phyloP scores from a whole-genome alignment of 2,329 filamentous ascomycete genomes.

The Pyricularia pennisetigena region DNA sequence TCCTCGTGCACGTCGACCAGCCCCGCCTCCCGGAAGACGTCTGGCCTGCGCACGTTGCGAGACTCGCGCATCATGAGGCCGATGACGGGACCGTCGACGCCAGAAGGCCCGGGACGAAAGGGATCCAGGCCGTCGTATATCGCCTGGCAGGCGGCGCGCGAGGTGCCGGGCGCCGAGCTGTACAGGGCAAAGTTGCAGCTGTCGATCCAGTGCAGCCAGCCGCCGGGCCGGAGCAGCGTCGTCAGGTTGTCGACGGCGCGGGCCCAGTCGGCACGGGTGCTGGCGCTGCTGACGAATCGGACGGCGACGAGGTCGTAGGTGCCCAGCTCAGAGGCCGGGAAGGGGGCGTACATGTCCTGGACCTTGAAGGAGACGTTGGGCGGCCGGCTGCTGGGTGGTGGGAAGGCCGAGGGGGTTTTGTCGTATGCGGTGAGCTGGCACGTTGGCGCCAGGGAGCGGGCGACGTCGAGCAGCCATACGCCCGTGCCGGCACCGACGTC shows the following conservation, averaged over 20 bases:
- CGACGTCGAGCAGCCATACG: constrained; percentile 12
- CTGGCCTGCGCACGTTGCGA: constrained; percentile 2
- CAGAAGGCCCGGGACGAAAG: constrained; percentile 1
- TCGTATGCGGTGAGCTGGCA: constrained; percentile 15
- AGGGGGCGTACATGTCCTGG: constrained; percentile 14
- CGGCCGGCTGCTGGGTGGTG: constrained; percentile 7
- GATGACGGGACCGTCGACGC: constrained; percentile 3
- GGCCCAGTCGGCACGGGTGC: constrained; percentile 10
- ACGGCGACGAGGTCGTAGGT: constrained; percentile 17
- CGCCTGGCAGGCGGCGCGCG: constrained; percentile 7
- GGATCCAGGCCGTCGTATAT: constrained; percentile 7
- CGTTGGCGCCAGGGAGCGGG: constrained; percentile 8
- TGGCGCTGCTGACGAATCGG: constrained; percentile 15
- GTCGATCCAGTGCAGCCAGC: constrained; percentile 12
- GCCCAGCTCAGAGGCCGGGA: constrained; percentile 11
- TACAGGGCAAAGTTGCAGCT: constrained; percentile 9
- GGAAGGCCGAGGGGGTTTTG: constrained; percentile 13
- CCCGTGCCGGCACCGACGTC: constrained; percentile 11
- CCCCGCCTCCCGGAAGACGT: constrained; percentile 5
- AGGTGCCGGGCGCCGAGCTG: constrained; percentile 5
- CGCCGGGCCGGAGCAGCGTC: constrained; percentile 14
- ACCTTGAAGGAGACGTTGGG: constrained; percentile 13
- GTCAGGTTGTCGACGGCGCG: constrained; percentile 8
- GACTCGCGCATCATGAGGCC: constrained; percentile 11
- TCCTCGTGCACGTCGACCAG: constrained; percentile 11